phyloP scores from a whole-genome alignment of 129 eudicot genomes.

The Ambrosia trifida region DNA sequence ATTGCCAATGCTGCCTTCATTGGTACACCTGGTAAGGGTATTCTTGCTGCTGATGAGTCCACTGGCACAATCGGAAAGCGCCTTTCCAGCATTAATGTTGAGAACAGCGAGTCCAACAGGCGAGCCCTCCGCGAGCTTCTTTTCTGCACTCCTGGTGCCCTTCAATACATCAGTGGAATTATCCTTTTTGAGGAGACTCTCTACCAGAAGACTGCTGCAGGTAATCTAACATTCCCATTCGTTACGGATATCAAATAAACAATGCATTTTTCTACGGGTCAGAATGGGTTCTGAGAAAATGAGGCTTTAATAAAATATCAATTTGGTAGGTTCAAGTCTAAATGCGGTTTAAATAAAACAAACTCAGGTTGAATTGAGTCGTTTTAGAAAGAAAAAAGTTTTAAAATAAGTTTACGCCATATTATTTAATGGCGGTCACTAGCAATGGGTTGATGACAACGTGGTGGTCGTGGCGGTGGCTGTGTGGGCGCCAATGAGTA shows the following conservation, averaged over 20 bases:
- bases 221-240: constrained; percentile 11
- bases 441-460: too few relatives aligned
- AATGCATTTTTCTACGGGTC: too few relatives aligned
- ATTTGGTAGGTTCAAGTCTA: too few relatives aligned
- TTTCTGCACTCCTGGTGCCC: constrained; percentile 60
- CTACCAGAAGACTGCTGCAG: constrained; percentile 59
- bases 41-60: constrained; percentile 69
- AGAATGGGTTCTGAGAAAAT: too few relatives aligned
- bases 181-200: constrained; percentile 68
- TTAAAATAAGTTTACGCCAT: too few relatives aligned
- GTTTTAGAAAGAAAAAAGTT: too few relatives aligned
- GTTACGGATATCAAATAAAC: not conserved
- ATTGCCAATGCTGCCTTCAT: constrained; percentile 57
- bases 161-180: constrained; percentile 56
- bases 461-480: too few relatives aligned
- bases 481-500: too few relatives aligned
- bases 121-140: constrained; percentile 63
- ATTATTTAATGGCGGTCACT: too few relatives aligned
- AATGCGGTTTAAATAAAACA: too few relatives aligned
- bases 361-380: too few relatives aligned
- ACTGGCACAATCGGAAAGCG: constrained; percentile 74
- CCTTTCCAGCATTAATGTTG: constrained; percentile 53
- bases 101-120: constrained; percentile 56
- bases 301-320: too few relatives aligned
- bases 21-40: constrained; percentile 66